Base-by-base conservation (phyloP, 805 yeast genomes). In the Suhomyces vadensis region DNA sequence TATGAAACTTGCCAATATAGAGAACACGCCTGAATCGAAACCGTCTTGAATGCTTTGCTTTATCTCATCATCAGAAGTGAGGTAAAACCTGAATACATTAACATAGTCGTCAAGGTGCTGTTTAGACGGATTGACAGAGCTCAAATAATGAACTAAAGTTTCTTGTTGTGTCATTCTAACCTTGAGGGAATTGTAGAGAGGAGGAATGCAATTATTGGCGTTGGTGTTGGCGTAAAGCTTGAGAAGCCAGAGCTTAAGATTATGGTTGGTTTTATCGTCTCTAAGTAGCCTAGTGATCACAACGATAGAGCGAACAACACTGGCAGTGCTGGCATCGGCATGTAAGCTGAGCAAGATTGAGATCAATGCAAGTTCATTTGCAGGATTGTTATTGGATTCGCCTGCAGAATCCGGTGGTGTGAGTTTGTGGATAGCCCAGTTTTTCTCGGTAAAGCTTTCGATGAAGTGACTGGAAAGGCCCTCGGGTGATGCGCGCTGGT, bases 91-190 rank as follows among this genome's bases (percentile, higher is more conserved):
- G 36, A 66, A 67, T 4, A 74, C 67, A 17, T 60, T 53, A 9
- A 68, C 49, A 13, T 58, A 50, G 21, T 49, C 46, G 11, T 39
- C 36, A 27, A 65, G 47, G 26, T 51, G 54, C 3, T 62, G 58
- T n/a, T 69, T 57, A 10, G 49, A 48, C 6, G 80, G 52, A 20
- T 68, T 65, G 2, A 61, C 55, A 0, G 81, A 69, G 21, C 43
- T 24, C 7, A 73, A 63, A 7, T 83, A 54, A 49, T 76, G 72
- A 9, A 83, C 77, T 37, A 86, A 60, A 0, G 87, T 77, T 55
- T 91, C 97, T 40, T 75, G 70, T 63, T 92, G 98, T 6, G 90
- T 63, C 65, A 83, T 82, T 56, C 85, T 87, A 52, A 89, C 77
- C 27, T 81, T 78, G 41, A 91, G 62, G 1, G 69, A 56, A 11